A percentile compares a stretch with the other conserved stretches of the same genome.
Evolutionary conservation across 2,329 filamentous ascomycete genomes (phyloP).

Genomic region (Fusarium brevicatenulatum): DNA sequence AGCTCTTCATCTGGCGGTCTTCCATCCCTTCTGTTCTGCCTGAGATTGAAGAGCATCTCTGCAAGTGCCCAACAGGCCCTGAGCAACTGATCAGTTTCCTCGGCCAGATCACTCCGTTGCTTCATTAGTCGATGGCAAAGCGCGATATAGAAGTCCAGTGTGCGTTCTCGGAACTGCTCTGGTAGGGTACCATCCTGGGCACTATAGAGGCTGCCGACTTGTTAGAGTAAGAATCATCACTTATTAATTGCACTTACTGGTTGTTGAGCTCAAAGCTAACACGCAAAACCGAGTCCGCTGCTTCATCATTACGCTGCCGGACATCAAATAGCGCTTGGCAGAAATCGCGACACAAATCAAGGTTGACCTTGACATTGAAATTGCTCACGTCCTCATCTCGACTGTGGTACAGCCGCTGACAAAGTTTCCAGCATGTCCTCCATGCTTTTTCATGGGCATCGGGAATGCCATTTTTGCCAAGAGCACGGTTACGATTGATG

Average conservation of each 20-base stretch:
- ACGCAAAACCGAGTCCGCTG: constrained; percentile 84
- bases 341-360: constrained; percentile 91
- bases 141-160: constrained; percentile 93
- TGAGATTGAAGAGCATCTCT: constrained; percentile 91
- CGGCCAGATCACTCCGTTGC: constrained; percentile 79
- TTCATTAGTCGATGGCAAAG: constrained; percentile 97
- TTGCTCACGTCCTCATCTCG: constrained; percentile 74
- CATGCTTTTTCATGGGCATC: constrained; percentile 88
- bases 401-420: constrained; percentile 87
- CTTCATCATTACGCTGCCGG: constrained; percentile 78
- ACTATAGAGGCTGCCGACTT: constrained; percentile 74
- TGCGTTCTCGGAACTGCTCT: constrained; percentile 87
- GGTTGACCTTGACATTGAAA: constrained; percentile 76
- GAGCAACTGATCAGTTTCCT: constrained; percentile 85
- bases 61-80: constrained; percentile 90
- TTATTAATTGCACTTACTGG: constrained; percentile 64
- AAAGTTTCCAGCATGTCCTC: constrained; percentile 94
- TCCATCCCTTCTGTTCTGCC: constrained; percentile 81
- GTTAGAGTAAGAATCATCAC: constrained; percentile 41
- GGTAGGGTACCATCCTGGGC: constrained; percentile 84
- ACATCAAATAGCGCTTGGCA: constrained; percentile 92
- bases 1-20: constrained; percentile 83
- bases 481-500: constrained; percentile 81
- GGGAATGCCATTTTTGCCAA: constrained; percentile 77
- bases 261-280: constrained; percentile 97